Evolutionary conservation across 2,329 filamentous ascomycete genomes (phyloP), one percentile per base, ranked within the genome.

Genomic region (Keithomyces neogunnii): DNA sequence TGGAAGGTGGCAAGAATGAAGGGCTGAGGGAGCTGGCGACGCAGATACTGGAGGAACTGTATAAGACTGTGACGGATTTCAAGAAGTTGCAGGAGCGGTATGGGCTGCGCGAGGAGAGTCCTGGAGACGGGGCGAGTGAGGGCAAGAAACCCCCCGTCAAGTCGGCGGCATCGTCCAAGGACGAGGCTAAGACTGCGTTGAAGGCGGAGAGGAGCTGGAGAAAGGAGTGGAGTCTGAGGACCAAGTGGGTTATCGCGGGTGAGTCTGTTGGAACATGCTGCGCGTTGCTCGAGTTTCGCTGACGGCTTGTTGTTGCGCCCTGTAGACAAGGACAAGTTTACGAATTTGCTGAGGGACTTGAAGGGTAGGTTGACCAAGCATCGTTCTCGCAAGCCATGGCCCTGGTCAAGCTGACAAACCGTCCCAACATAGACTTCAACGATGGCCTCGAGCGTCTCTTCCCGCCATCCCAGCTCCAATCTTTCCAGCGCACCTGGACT

Each of bases 361-460:
- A 69, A 71, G 66, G 65, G 67, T 69, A 62, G 40, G 9, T 19
- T 45, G 8, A 28, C 9, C 28, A 26, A 10, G n/a, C 43, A 9
- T 45, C 9, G 19, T 45, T 26, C 28, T 29, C 26, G 43, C 7
- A 45, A 45, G 13, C 11, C 19, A 31, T 5, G n/a, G 26, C 28
- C 13, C 51, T 29, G 49, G 39, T 43, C 9, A 26, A 38, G 35
- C 29, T 11, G 13, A 47, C 19, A 19, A 19, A 19, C 19, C 19
- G 19, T 19, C 19, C 19, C 35, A 43, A 19, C n/a, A 28, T 9
- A 67, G 72, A 73, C 59, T 74, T 70, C 60, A 75, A 75, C 59
- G 70, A 75, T 59, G 71, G 73, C 40, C 63, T 75, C 10, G 72
- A 75, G 53, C 69, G 71, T 45, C 65, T 75, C 46, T 75, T 75